Percentiles rank a stretch among this genome's conserved stretches.
Evolutionary conservation across 352 stramenopile species (phyloP).

Genomic region (Phytopythium aichiense): DNA sequence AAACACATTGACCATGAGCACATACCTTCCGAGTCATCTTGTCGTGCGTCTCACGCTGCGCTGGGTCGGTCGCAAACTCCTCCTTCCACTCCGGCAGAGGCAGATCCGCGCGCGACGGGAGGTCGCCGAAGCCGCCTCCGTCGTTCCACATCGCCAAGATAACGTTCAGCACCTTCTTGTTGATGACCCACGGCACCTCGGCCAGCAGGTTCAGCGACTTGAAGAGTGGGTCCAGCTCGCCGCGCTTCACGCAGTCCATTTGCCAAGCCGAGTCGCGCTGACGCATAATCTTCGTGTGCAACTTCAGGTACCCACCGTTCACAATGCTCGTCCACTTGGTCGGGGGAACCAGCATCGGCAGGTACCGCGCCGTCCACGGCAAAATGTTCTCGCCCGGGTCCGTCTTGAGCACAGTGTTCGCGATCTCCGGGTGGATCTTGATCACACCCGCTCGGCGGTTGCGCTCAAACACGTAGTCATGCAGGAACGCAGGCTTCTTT

Average conservation of each 20-base stretch:
- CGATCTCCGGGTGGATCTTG: slow-evolving; percentile 60
- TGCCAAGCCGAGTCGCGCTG: slow-evolving; percentile 76
- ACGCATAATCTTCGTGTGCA: slow-evolving; percentile 93
- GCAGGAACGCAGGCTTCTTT: slow-evolving; percentile 56
- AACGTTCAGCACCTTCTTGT: slow-evolving; percentile 91
- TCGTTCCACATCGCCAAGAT: slow-evolving; percentile 90
- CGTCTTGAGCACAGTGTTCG: slow-evolving; percentile 46
- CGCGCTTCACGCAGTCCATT: slow-evolving; percentile 87
- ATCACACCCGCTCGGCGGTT: slow-evolving; percentile 80
- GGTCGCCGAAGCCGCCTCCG: slow-evolving; percentile 91
- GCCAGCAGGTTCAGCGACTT: slow-evolving; percentile 92
- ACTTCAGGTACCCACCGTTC: slow-evolving; percentile 91
- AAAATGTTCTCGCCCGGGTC: slow-evolving; percentile 56
- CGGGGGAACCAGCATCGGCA: slow-evolving; percentile 96
- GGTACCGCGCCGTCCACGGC: slow-evolving; percentile 82
- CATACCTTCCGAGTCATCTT: slow-evolving; percentile 77
- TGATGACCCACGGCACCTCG: slow-evolving; percentile 94
- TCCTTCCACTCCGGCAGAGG: slow-evolving; percentile 52
- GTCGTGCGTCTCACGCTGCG: slow-evolving; percentile 49
- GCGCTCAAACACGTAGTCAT: slow-evolving; percentile 78
- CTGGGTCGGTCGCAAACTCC: slow-evolving; percentile 63
- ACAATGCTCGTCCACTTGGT: slow-evolving; percentile 86
- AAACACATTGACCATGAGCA: slow-evolving; percentile 9
- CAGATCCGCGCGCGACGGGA: slow-evolving; percentile 81
- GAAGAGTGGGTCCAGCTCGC: slow-evolving; percentile 83